A percentile compares a stretch with the other conserved stretches of the same genome.
Conservation (phyloP, 2,329 filamentous ascomycete genomes). For the Claviceps maximensis region DNA sequence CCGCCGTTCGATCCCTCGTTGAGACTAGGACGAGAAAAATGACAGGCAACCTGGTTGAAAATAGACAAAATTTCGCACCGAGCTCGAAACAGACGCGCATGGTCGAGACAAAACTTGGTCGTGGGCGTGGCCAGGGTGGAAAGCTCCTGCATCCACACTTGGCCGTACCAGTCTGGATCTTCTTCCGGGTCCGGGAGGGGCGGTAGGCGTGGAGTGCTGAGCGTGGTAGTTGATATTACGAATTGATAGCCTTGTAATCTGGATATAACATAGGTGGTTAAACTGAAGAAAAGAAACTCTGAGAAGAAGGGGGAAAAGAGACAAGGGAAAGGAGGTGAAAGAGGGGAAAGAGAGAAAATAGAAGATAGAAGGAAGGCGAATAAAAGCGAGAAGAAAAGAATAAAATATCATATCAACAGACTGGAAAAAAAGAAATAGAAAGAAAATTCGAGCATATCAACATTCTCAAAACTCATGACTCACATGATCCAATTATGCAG, state of each 20-base stretch:
- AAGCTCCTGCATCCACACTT: not conserved
- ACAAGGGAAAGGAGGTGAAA: not conserved
- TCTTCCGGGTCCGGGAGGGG: not conserved
- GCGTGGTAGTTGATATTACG: not conserved
- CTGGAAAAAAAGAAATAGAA: not conserved
- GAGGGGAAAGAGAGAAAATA: not conserved
- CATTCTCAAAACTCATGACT: not conserved
- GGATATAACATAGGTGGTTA: not conserved
- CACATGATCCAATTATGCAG: not conserved
- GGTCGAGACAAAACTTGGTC: not conserved
- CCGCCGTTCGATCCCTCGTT: not conserved
- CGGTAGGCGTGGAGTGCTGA: not conserved
- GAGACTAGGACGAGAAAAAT: not conserved
- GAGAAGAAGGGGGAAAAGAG: not conserved
- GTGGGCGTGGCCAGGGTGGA: too few relatives aligned
- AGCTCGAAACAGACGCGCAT: not conserved
- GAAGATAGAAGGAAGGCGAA: too few relatives aligned
- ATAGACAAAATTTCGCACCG: not conserved
- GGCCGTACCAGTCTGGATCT: not conserved
- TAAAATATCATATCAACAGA: not conserved
- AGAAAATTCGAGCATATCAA: not conserved
- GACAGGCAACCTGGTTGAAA: not conserved
- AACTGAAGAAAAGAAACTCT: not conserved
- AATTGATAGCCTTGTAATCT: conserved; percentile 1
- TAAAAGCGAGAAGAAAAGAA: not conserved